Evolutionary conservation across 768 basidiomycete genomes (phyloP).

Genomic region (Calocybe gangraenosa): DNA sequence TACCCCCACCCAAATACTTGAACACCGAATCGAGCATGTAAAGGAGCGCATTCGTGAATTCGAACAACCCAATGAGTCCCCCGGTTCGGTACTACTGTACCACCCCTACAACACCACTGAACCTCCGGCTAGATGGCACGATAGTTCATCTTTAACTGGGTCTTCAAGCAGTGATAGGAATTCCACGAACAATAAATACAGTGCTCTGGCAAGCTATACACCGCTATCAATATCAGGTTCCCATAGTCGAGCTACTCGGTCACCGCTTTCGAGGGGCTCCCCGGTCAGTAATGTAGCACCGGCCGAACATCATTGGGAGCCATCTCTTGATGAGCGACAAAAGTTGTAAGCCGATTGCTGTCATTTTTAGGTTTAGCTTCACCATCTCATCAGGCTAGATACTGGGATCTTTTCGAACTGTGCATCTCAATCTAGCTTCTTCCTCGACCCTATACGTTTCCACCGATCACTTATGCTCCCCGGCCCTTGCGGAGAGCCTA

Average conservation of each 20-base stretch:
- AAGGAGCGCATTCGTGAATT: slow-evolving; percentile 4
- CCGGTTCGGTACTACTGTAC: too few species aligned
- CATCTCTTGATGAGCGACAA: not conserved
- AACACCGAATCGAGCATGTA: slow-evolving; percentile 6
- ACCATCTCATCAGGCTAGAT: slow-evolving; percentile 2
- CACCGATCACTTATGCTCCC: slow-evolving; percentile 39
- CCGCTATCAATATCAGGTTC: not conserved
- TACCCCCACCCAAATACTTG: slow-evolving; percentile 5
- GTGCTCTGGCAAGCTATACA: too few species aligned
- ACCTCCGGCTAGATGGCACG: too few species aligned
- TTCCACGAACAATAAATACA: too few species aligned
- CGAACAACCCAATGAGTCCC: slow-evolving; percentile 1
- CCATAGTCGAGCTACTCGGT: not conserved
- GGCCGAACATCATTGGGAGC: not conserved
- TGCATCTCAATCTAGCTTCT: slow-evolving; percentile 48
- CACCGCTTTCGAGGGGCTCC: not conserved
- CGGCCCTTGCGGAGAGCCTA: slow-evolving; percentile 38
- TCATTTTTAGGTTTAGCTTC: not conserved
- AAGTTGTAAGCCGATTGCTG: not conserved
- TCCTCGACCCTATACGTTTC: slow-evolving; percentile 47
- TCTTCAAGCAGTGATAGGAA: too few species aligned
- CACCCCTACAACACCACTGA: too few species aligned
- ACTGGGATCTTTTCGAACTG: not conserved
- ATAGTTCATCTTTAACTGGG: too few species aligned
- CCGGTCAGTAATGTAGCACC: not conserved